phyloP scores from a whole-genome alignment of 345 rosid species.

The Bruguiera sexangula region DNA sequence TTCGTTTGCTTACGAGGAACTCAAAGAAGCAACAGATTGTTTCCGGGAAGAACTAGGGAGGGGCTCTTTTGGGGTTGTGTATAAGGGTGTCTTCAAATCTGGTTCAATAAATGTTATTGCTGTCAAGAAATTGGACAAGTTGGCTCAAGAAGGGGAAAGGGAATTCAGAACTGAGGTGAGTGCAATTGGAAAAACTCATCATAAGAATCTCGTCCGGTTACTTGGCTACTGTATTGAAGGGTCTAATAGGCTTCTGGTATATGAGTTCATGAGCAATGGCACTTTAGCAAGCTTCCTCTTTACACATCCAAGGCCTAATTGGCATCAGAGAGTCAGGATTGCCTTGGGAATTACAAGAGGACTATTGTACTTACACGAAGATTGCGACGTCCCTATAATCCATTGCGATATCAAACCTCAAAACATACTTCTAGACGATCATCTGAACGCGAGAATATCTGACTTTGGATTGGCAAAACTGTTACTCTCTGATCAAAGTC shows the following conservation, averaged over 20 bases:
- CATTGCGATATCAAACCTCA: conserved; percentile 27
- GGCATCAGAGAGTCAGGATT: conserved; percentile 11
- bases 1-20: conserved; percentile 20
- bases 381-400: conserved; percentile 15
- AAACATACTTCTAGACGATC: conserved; percentile 17
- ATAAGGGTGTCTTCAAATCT: conserved; percentile 22
- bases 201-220: conserved; percentile 20
- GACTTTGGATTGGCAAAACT: conserved; percentile 19
- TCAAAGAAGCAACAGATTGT: conserved; percentile 20
- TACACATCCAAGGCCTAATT: background rate
- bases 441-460: conserved; percentile 9
- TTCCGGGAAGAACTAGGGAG: conserved; percentile 34
- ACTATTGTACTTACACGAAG: conserved; percentile 15
- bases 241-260: conserved; percentile 3
- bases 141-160: conserved; percentile 21
- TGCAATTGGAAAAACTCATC: conserved; percentile 22
- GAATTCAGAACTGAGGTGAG: conserved; percentile 31
- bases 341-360: conserved; percentile 18
- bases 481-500: conserved; percentile 7
- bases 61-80: conserved; percentile 37
- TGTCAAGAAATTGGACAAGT: conserved; percentile 26
- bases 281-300: conserved; percentile 3
- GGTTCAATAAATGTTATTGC: conserved; percentile 17
- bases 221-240: conserved; percentile 17
- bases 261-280: conserved; percentile 17